These are phyloP conservation scores for Didymosphaeria variabile DNA, from an alignment of 2,329 filamentous ascomycete species.

Conservation along the genomic window DNA sequence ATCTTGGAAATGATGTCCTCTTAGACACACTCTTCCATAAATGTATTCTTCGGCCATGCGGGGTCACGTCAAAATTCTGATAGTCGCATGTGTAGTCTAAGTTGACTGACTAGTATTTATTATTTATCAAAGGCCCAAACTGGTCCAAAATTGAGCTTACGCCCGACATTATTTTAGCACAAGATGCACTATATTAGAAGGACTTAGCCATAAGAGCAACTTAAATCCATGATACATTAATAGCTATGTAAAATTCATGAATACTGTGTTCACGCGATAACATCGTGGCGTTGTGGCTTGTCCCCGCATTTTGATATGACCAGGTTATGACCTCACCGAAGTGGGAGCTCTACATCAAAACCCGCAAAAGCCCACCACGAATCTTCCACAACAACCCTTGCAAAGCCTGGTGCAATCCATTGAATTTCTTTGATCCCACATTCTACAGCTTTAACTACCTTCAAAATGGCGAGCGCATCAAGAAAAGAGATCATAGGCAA, in stretches of 20 bases:
- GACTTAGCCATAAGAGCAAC: too few relatives aligned
- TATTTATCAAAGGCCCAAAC: too few relatives aligned
- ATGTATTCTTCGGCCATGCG: too few relatives aligned
- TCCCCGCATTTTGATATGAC: constrained; percentile 6
- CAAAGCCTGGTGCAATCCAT: not conserved
- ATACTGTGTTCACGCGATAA: too few relatives aligned
- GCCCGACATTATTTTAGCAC: too few relatives aligned
- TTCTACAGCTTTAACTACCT: not conserved
- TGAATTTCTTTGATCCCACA: not conserved
- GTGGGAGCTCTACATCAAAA: not conserved
- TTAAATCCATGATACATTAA: not conserved
- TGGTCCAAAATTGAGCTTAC: too few relatives aligned
- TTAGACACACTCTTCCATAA: too few relatives aligned
- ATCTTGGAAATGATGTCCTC: too few relatives aligned
- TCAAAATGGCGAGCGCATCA: constrained; percentile 61
- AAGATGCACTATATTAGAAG: too few relatives aligned
- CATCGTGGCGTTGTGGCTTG: constrained; percentile 4
- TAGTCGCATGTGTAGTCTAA: too few relatives aligned
- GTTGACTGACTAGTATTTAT: too few relatives aligned
- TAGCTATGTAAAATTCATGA: not conserved
- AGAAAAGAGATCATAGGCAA: constrained; percentile 80
- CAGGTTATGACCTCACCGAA: constrained; percentile 8
- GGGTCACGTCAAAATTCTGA: too few relatives aligned
- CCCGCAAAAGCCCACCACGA: not conserved
- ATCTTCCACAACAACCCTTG: not conserved